Percentiles rank a stretch among this genome's conserved stretches.
Evolutionary conservation across 768 basidiomycete genomes (phyloP).

Genomic region (Neoboletus brunneissimus): DNA sequence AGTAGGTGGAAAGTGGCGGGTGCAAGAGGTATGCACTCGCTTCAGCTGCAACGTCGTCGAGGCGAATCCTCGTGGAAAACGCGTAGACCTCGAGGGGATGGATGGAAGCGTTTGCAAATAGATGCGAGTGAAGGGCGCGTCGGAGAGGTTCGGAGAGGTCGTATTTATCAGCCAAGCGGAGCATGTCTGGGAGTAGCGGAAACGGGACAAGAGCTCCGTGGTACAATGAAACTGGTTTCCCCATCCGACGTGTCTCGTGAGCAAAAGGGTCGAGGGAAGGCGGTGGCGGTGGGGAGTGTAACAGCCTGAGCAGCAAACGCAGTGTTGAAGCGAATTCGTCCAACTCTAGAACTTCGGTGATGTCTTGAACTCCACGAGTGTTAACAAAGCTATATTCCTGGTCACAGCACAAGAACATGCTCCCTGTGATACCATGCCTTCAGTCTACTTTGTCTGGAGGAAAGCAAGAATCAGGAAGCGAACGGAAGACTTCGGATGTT

Average conservation of each 20-base stretch:
- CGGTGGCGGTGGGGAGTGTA: conserved; percentile 53
- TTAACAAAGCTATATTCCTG: conserved; percentile 14
- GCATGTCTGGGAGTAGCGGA: conserved; percentile 57
- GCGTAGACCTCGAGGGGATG: conserved; percentile 62
- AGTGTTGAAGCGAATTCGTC: conserved; percentile 51
- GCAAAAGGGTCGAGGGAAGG: conserved; percentile 36
- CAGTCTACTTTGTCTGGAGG: conserved; percentile 1
- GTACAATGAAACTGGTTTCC: conserved; percentile 33
- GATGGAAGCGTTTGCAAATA: conserved; percentile 48
- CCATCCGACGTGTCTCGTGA: conserved; percentile 27
- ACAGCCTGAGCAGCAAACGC: conserved; percentile 49
- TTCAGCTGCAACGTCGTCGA: conserved; percentile 49
- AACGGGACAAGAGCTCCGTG: conserved; percentile 55
- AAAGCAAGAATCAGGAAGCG: conserved; percentile 24
- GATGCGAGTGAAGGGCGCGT: conserved; percentile 46
- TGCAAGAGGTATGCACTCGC: conserved; percentile 56
- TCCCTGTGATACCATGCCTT: conserved; percentile 38
- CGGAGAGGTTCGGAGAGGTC: conserved; percentile 46
- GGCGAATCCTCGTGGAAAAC: conserved; percentile 44
- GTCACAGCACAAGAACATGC: conserved; percentile 68
- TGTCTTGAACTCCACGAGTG: conserved; percentile 20
- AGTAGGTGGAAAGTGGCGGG: conserved; percentile 55
- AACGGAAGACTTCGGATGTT: conserved; percentile 64
- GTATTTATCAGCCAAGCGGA: conserved; percentile 66
- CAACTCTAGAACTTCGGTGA: conserved; percentile 45